Conservation (phyloP, 2,329 filamentous ascomycete species). For the Exophiala viscosa region DNA sequence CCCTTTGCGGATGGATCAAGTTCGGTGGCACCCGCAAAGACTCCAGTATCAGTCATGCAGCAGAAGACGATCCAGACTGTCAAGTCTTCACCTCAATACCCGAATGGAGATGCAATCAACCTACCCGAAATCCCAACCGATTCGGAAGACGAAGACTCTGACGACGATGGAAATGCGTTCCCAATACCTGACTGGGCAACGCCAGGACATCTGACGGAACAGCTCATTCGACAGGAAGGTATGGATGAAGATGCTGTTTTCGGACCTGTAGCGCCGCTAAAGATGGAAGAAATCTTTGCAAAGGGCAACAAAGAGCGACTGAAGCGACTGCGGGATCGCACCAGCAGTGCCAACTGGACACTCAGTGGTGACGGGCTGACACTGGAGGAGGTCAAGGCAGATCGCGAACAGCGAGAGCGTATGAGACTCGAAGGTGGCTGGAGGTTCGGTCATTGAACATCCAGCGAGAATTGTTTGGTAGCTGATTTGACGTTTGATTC, state of each 20-base stretch:
- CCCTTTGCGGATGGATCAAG: constrained; percentile 76
- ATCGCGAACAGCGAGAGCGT: constrained; percentile 73
- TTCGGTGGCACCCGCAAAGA: constrained; percentile 52
- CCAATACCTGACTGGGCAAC: constrained; percentile 80
- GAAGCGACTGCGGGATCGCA: constrained; percentile 84
- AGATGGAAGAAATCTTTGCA: constrained; percentile 90
- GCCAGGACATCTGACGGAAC: constrained; percentile 72
- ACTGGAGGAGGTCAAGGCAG: constrained; percentile 78
- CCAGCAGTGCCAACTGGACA: constrained; percentile 92
- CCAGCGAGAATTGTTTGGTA: background rate
- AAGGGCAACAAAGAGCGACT: constrained; percentile 79
- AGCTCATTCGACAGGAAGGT: constrained; percentile 76
- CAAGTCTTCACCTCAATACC: constrained; percentile 70
- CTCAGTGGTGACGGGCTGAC: constrained; percentile 72
- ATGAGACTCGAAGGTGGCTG: constrained; percentile 80
- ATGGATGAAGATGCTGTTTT: constrained; percentile 83
- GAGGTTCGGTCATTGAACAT: constrained; percentile 54
- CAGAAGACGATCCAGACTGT: constrained; percentile 33
- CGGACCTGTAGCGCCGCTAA: constrained; percentile 78
- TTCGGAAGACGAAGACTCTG: constrained; percentile 77
- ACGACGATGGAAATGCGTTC: constrained; percentile 55
- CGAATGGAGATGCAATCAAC: constrained; percentile 83
- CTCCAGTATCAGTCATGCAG: constrained; percentile 29
- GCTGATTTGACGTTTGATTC: background rate
- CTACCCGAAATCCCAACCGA: constrained; percentile 95